Evolutionary conservation across 768 basidiomycete genomes (phyloP), one percentile per base, ranked within the genome.

Genomic region (Calocybe cyanea): DNA sequence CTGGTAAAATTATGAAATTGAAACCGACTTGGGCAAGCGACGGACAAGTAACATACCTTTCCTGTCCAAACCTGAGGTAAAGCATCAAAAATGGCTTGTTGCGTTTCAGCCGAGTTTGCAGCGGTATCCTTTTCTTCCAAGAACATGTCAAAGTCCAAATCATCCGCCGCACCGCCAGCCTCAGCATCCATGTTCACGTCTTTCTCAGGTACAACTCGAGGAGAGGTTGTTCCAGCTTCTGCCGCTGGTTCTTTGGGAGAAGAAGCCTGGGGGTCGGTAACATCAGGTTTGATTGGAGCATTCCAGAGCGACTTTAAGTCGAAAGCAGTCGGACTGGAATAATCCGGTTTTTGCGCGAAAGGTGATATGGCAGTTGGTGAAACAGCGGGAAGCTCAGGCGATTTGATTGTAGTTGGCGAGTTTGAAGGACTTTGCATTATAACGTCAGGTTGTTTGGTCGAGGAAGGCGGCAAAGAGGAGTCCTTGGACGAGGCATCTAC

Each of bases 71-170:
- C 83, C 28, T 68, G 64, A 3, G 80, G 77, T 18, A 75, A 53
- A n/a, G 68, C 70, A 45, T 83, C 77, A 53, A 87, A 79, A 10
- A 62, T 62, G 15, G 68, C 71, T 48, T 77, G 72, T 36, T 72
- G 69, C 15, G 64, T 69, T 43, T 75, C 75, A 13, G 71, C 46
- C 31, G 53, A 56, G 31, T 63, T 54, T 3, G 56, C 63, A 13
- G 55, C 70, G 21, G 71, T 63, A 13, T 78, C 76, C 49, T 83
- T 78, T 47, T 86, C 80, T 46, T 81, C 78, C 31, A 93, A 65
- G 57, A 91, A 84, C 81, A 91, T 87, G 54, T 92, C 90, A 56
- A 93, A 91, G 61, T 91, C 90, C 50, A 81, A 78, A 63, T 91
- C 90, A 43, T 82, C 80, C 8, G 82, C 74, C 49, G 73, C 77